phyloP scores from a whole-genome alignment of 2,329 filamentous ascomycete species.

The Aureobasidium melanogenum region DNA sequence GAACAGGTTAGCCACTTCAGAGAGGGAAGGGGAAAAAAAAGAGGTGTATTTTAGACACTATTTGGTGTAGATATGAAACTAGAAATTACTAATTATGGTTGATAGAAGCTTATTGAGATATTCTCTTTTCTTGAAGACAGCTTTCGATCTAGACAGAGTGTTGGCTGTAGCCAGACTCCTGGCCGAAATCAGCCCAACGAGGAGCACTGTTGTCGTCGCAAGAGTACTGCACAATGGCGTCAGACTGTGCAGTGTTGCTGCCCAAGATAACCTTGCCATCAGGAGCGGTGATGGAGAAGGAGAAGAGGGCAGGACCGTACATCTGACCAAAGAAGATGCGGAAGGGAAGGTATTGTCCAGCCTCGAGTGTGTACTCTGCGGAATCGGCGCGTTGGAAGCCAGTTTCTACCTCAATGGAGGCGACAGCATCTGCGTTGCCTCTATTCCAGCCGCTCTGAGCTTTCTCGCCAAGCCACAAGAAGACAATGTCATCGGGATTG shows the following conservation, averaged over 20 bases:
- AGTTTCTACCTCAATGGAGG: no score
- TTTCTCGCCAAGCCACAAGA: conserved; percentile 18
- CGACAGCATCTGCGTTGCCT: conserved; percentile 13
- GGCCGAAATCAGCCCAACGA: background rate
- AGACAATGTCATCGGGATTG: conserved; percentile 18
- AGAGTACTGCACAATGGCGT: conserved; percentile 8
- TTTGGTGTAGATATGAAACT: background rate
- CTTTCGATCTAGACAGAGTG: no score
- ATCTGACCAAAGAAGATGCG: conserved; percentile 9
- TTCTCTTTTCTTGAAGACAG: background rate
- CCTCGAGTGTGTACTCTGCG: background rate
- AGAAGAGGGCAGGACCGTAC: background rate
- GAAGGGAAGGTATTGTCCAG: conserved; percentile 10
- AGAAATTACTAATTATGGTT: conserved; percentile 1
- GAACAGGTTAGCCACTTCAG: no score
- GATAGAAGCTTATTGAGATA: background rate
- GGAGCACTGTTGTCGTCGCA: conserved; percentile 8
- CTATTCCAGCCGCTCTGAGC: conserved; percentile 17
- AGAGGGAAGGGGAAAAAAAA: no score
- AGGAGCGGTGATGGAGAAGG: conserved; percentile 1
- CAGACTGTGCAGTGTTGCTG: conserved; percentile 3
- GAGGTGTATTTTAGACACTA: background rate
- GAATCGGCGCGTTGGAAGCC: no score
- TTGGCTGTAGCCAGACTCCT: no score
- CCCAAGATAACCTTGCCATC: conserved; percentile 8